phyloP scores from a whole-genome alignment of 805 yeast species.

The Wickerhamomyces bisporus region DNA sequence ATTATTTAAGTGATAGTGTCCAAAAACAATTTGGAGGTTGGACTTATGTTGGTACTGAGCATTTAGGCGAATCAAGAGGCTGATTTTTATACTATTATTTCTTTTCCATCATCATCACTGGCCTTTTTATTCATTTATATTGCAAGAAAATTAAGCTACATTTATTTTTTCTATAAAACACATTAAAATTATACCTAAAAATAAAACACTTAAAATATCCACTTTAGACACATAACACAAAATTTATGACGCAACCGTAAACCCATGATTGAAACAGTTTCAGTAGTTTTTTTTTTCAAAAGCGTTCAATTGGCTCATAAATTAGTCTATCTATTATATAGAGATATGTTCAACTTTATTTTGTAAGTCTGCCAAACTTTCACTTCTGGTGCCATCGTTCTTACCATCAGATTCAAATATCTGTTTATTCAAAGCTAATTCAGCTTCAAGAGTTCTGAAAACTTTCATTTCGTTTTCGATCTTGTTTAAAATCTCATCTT shows the following conservation, averaged over 20 bases:
- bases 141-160: background rate
- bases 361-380: conserved; percentile 5
- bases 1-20: conserved; percentile 86
- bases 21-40: conserved; percentile 98
- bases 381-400: background rate
- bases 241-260: too few species aligned
- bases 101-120: background rate
- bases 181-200: too few species aligned
- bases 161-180: too few species aligned
- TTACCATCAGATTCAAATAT: conserved; percentile 11
- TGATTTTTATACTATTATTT: background rate
- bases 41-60: conserved; percentile 81
- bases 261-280: too few species aligned
- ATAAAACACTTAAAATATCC: too few species aligned
- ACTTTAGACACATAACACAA: too few species aligned
- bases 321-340: background rate
- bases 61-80: conserved; percentile 28
- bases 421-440: conserved; percentile 7
- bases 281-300: too few species aligned
- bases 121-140: background rate
- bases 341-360: conserved; percentile 3
- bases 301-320: too few species aligned
- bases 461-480: conserved; percentile 17
- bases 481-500: conserved; percentile 19
- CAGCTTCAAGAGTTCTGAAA: conserved; percentile 19